phyloP scores from a whole-genome alignment of 306 rosid species.

The Prinsepia uniflora region DNA sequence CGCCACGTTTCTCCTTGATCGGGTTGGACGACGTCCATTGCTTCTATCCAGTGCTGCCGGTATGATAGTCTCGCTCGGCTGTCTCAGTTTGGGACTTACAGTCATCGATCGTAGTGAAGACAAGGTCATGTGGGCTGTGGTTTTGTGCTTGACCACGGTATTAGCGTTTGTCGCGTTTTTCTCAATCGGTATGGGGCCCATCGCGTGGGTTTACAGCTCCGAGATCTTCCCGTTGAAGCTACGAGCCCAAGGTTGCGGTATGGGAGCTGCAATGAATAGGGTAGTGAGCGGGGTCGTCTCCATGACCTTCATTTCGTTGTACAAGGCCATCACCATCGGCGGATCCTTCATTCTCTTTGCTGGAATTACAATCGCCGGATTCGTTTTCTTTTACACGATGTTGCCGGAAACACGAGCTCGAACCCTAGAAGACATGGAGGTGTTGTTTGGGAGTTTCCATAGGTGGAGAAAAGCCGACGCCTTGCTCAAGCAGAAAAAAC shows the following conservation, averaged over 20 bases:
- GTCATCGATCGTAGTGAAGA: slow-evolving; percentile 24
- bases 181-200: slow-evolving; percentile 84
- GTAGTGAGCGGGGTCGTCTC: slow-evolving; percentile 49
- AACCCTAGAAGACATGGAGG: slow-evolving; percentile 71
- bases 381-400: slow-evolving; percentile 51
- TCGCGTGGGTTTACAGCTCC: slow-evolving; percentile 66
- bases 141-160: slow-evolving; percentile 38
- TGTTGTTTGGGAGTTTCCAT: slow-evolving; percentile 53
- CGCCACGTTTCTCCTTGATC: slow-evolving; percentile 62
- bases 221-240: slow-evolving; percentile 73
- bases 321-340: slow-evolving; percentile 46
- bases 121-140: slow-evolving; percentile 48
- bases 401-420: slow-evolving; percentile 76
- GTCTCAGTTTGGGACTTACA: slow-evolving; percentile 41
- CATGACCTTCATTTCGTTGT: slow-evolving; percentile 70
- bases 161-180: slow-evolving; percentile 51
- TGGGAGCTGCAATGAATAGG: slow-evolving; percentile 57
- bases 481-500: neutral
- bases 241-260: slow-evolving; percentile 68
- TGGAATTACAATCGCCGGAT: slow-evolving; percentile 33
- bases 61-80: slow-evolving; percentile 47
- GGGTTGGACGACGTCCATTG: slow-evolving; percentile 65
- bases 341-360: slow-evolving; percentile 70
- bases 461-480: slow-evolving; percentile 28
- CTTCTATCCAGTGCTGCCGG: slow-evolving; percentile 52